Base-by-base conservation (phyloP, 2,329 filamentous ascomycete genomes). In the Epichloe aotearoae region DNA sequence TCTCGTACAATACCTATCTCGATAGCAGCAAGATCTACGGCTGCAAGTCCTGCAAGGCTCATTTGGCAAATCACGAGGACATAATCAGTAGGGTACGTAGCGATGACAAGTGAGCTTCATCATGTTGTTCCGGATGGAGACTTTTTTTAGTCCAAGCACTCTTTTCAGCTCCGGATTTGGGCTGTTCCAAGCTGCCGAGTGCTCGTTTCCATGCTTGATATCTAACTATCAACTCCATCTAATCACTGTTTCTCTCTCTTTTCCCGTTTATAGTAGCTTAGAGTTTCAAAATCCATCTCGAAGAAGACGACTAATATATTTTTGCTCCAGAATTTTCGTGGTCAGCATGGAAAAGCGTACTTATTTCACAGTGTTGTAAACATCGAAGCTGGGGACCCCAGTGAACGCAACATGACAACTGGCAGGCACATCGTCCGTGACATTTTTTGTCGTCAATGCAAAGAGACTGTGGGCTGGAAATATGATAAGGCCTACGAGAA, bases 361-460 rank as follows among this genome's bases (percentile, higher is more conserved):
- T 84, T 98, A 58, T 97, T 98, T 76, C 86, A 91, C 70, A 82
- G 68, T 55, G 93, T 98, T 50, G 93, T 98, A 68, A 98, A 98
- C 70, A 79, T 95, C 65, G 84, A 83, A 57, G 75, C 82, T 44
- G 84, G 85, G 59, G 86, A 95, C 54, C 80, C 91, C n/a, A 84
- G 79, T 64, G 93, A 98, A 72, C 88, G 93, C 57, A 95, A 86
- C 72, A 98, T 98, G 93, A 98, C 93, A 14, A 98, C 93, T 1
- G 93, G 93, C 49, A 81, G 87, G 50, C 93, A 98, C 69, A 77
- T 97, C 51, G 93, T 98, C 46, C 84, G 93, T 52, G 93, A 98
- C 66, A 96, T 98, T 61, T 75, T 52, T 52, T 98, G 93, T 73
- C 79, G 85, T 52, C 87, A 95, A 68, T 98, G 93, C 77, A 86